A percentile compares a stretch with the other conserved stretches of the same genome.
These are phyloP conservation scores for Fusarium sp. DNA, from an alignment of 2,329 filamentous ascomycete species.

Conservation along the genomic window DNA sequence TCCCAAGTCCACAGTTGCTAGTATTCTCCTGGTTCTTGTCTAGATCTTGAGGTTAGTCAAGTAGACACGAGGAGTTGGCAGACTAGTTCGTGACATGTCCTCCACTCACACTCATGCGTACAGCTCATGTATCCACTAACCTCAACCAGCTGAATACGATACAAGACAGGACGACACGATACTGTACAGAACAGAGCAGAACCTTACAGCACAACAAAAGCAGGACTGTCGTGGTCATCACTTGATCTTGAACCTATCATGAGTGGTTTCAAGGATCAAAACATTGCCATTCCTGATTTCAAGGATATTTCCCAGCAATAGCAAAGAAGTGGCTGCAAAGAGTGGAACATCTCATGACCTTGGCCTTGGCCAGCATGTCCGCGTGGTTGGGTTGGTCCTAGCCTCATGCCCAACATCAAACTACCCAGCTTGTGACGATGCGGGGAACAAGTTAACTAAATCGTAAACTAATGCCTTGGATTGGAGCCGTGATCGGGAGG, in stretches of 20 bases:
- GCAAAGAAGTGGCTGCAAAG: slow-evolving; percentile 8
- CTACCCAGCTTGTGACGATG: slow-evolving; percentile 29
- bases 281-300: slow-evolving; percentile 18
- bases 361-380: slow-evolving; percentile 20
- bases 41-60: background rate
- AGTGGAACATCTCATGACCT: slow-evolving; percentile 37
- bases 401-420: slow-evolving; percentile 35
- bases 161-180: background rate
- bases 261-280: slow-evolving; percentile 8
- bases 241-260: slow-evolving; percentile 15
- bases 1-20: background rate
- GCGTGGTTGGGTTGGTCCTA: slow-evolving; percentile 30
- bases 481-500: slow-evolving; percentile 22
- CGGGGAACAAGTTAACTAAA: slow-evolving; percentile 23
- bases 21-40: slow-evolving; percentile 4
- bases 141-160: background rate
- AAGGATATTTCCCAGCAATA: slow-evolving; percentile 4
- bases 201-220: background rate
- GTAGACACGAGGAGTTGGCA: slow-evolving; percentile 5
- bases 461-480: background rate
- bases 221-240: slow-evolving; percentile 16
- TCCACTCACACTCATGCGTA: slow-evolving; percentile 15
- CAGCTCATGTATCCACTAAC: slow-evolving; percentile 14
- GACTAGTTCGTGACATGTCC: slow-evolving; percentile 26
- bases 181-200: background rate